Base-by-base conservation (phyloP, 2,329 filamentous ascomycete genomes). In the Cercospora sp. region DNA sequence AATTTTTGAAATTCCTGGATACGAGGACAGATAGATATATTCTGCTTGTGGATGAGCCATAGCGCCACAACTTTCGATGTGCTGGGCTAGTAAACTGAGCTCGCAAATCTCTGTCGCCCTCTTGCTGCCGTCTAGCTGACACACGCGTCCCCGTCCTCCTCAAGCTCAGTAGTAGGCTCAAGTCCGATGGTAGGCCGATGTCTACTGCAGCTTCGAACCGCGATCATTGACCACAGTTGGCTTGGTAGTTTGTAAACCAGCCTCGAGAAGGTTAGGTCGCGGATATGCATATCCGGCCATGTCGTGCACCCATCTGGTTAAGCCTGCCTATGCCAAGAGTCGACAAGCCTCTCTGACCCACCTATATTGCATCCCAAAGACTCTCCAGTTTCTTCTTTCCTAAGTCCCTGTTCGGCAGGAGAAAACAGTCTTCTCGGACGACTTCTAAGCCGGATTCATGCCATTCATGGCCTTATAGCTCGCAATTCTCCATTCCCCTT, bases 401-500 rank as follows among this genome's bases (percentile, higher is more conserved):
- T 20, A 23, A 18, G 1, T 23, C 42, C 9, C 9, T 2, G 4
- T 10, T 23, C 4, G 42, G 10, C 9, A 48, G 9, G 18, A 12
- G n/a, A 8, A 5, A 48, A 48, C 42, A 5, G 5, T 20, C 42
- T 2, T 5, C 5, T 3, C 20, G 8, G 20, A 18, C 18, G 10
- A 10, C 18, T 23, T 48, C 42, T 48, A 48, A 13, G 53, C 53
- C 28, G 53, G 26, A 30, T 57, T 57, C 53, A 57, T 57, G n/a
- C 53, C 53, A 28, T 57, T 23, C 53, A 57, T 57, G 28, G 53
- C 23, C 28, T 57, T 57, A n/a, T 57, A 57, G 13, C 53, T 57
- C 13, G 53, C 28, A 3, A 57, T 57, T 7, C 13, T 57, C 53
- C 53, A 57, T 13, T 57, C 23, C 5, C 53, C 53, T 9, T 57